Base-by-base conservation (phyloP, 2,329 filamentous ascomycete species). In the Pestalotiopsis sp. region DNA sequence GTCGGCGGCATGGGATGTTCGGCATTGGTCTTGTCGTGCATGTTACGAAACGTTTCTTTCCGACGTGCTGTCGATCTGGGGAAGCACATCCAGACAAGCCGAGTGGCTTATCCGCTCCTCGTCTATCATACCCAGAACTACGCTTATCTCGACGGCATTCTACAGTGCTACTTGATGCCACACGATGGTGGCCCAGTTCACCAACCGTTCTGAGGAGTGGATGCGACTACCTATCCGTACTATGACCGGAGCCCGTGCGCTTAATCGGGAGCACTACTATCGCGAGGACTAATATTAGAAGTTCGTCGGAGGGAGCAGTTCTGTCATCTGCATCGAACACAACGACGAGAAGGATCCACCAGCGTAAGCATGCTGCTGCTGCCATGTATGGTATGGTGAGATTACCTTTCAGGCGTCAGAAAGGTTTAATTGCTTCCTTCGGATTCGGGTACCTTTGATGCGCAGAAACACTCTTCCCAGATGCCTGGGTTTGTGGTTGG, bases 51-150 rank as follows among this genome's bases (percentile, higher is more conserved):
- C 52, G 25, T 38, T 60, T 61, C 52, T 38, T 52, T 60, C 57
- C 52, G 64, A 66, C 57, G 64, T 64, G 36, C 61, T 62, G 61
- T 55, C 60, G 65, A 67, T 62, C 65, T 67, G 65, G 59, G 59
- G 65, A 67, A 62, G 27, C 45, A 45, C 23, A 20, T 57, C 65
- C 45, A 62, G 57, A 38, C 13, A 39, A 62, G 58, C 65, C 65
- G 57, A 62, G 65, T 63, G 65, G 59, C 65, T n/a, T 55, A 20
- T 63, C 25, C 27, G 13, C 27, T 60, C 23, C 52, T 66, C 64
- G 55, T 62, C 17, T 55, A 59, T 38, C 23, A 31, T 60, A 55
- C 20, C 55, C 27, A 31, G 52, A 66, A 20, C 58, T 60, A 66
- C 39, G 31, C 31, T 59, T 66, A 66, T 66, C 64, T 66, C 14